phyloP scores from a whole-genome alignment of 129 eudicot genomes.

The Arctium minus region DNA sequence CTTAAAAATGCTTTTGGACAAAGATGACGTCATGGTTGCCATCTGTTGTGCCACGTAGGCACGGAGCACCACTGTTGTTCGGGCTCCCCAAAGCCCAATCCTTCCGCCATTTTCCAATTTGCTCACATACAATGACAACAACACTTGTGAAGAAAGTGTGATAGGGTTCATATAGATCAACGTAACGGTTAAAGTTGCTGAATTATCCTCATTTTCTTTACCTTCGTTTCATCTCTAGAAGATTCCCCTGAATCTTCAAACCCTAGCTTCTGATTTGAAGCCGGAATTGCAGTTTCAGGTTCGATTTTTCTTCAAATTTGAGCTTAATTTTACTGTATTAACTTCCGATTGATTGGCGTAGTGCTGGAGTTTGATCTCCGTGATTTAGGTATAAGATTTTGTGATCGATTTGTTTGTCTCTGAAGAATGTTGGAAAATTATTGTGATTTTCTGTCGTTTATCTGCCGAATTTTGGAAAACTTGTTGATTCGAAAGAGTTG shows the following conservation, averaged over 20 bases:
- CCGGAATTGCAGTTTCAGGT: conserved; percentile 20
- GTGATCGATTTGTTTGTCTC: conserved; percentile 12
- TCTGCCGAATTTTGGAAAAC: conserved; percentile 9
- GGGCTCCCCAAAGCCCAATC: conserved; percentile 28
- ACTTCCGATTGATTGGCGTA: neutral
- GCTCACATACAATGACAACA: neutral
- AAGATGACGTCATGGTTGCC: conserved; percentile 19
- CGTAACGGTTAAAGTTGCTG: conserved; percentile 11
- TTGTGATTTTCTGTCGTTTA: neutral
- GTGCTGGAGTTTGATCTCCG: conserved; percentile 11
- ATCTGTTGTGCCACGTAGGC: conserved; percentile 11
- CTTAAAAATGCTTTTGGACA: neutral
- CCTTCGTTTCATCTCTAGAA: neutral
- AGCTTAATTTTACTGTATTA: conserved; percentile 9
- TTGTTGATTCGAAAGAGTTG: conserved; percentile 1
- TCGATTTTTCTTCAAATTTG: conserved; percentile 14
- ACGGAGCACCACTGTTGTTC: conserved; percentile 17
- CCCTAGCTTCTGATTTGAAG: conserved; percentile 24
- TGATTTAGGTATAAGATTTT: conserved; percentile 1
- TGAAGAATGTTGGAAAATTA: neutral
- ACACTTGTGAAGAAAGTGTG: conserved; percentile 15
- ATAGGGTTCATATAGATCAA: conserved; percentile 13
- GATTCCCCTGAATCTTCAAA: conserved; percentile 12
- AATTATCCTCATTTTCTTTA: conserved; percentile 6
- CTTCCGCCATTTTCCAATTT: conserved; percentile 6